Evolutionary conservation across 208 protist species (phyloP).

Genomic region (Trypanosoma melophagium): DNA sequence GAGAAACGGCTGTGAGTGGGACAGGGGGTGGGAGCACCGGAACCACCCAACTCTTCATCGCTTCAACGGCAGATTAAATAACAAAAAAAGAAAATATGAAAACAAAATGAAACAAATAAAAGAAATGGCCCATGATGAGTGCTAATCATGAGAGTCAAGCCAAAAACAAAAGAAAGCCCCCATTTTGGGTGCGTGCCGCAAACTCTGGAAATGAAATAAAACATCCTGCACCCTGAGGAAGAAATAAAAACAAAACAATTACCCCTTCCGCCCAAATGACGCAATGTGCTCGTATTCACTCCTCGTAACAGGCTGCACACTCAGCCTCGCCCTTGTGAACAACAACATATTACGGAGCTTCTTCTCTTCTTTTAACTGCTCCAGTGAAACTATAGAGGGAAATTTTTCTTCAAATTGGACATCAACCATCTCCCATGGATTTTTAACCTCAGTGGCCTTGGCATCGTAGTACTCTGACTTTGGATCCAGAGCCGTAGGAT

Average conservation of each 20-base stretch:
- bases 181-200: background rate
- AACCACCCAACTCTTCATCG: background rate
- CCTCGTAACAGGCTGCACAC: conserved; percentile 68
- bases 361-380: conserved; percentile 54
- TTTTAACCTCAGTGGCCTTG: conserved; percentile 61
- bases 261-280: conserved; percentile 24
- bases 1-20: background rate
- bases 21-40: background rate
- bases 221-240: too few species aligned
- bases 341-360: conserved; percentile 65
- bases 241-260: conserved; percentile 1
- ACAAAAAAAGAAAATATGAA: background rate
- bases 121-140: background rate
- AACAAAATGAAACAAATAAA: background rate
- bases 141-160: background rate
- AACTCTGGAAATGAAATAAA: background rate
- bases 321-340: conserved; percentile 66
- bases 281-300: conserved; percentile 70
- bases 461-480: conserved; percentile 71
- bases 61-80: too few species aligned
- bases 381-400: conserved; percentile 45
- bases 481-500: conserved; percentile 79
- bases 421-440: conserved; percentile 87
- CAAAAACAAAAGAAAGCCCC: too few species aligned
- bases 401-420: conserved; percentile 74